Evolutionary conservation across 2,329 filamentous ascomycete species (phyloP).

Genomic region (Fusarium hainanense): DNA sequence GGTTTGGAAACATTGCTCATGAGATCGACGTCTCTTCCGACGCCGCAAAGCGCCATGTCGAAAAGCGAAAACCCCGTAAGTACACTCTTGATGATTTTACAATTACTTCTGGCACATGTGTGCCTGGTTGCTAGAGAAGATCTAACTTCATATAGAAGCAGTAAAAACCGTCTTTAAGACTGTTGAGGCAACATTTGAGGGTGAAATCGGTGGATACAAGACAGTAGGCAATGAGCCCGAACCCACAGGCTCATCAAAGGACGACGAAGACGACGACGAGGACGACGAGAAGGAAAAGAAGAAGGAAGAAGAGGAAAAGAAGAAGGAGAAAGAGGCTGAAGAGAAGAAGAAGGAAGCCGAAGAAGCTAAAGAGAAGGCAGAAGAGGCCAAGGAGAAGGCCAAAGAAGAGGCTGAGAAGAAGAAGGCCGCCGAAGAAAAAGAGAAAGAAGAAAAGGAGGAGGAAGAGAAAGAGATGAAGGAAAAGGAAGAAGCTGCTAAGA

Average conservation of each 20-base stretch:
- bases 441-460: constrained; percentile 27
- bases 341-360: constrained; percentile 29
- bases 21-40: constrained; percentile 32
- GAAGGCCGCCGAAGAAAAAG: constrained; percentile 20
- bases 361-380: constrained; percentile 33
- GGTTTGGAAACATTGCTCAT: constrained; percentile 44
- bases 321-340: constrained; percentile 34
- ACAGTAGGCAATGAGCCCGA: constrained; percentile 47
- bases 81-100: not conserved
- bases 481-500: constrained; percentile 30
- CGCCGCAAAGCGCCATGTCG: constrained; percentile 16
- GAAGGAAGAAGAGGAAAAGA: constrained; percentile 24
- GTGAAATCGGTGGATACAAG: constrained; percentile 57
- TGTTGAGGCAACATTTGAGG: constrained; percentile 54
- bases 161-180: constrained; percentile 57
- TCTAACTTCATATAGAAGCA: constrained; percentile 44
- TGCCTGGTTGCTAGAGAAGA: not conserved
- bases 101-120: not conserved
- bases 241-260: constrained; percentile 25
- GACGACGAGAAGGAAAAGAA: constrained; percentile 8
- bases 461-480: constrained; percentile 30
- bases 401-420: constrained; percentile 28
- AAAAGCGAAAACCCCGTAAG: constrained; percentile 33
- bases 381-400: constrained; percentile 36
- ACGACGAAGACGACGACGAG: constrained; percentile 16